Percentiles rank a stretch among this genome's conserved stretches.
phyloP scores from a whole-genome alignment of 805 yeast species.

The Metschnikowia cerradonensis region DNA sequence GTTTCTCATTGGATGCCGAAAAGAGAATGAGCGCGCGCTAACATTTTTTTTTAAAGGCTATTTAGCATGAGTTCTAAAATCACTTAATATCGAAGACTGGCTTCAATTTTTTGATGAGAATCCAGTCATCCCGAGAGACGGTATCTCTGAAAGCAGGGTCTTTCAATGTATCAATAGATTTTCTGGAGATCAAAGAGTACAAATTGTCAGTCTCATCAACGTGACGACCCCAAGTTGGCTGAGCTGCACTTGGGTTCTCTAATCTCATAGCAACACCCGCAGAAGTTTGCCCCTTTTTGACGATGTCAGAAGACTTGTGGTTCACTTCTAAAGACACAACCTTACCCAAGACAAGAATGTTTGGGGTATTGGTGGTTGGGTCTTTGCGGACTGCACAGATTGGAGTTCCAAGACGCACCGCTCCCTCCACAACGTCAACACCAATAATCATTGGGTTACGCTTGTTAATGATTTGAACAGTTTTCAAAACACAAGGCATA shows the following conservation, averaged over 20 bases:
- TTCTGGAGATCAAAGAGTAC: constrained; percentile 87
- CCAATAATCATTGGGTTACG: constrained; percentile 99
- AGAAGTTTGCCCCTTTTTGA: constrained; percentile 90
- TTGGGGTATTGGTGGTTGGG: constrained; percentile 75
- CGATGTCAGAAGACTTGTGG: constrained; percentile 75
- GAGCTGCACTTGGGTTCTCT: constrained; percentile 86
- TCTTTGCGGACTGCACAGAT: constrained; percentile 89
- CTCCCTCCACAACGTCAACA: constrained; percentile 93
- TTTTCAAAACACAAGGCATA: constrained; percentile 92
- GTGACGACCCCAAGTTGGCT: constrained; percentile 99
- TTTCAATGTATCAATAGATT: constrained; percentile 92
- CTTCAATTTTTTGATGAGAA: constrained; percentile 83
- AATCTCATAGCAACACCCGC: constrained; percentile 99
- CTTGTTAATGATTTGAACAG: constrained; percentile 94
- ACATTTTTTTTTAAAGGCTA: constrained; percentile 1
- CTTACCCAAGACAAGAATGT: constrained; percentile 73
- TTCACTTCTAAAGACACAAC: constrained; percentile 94
- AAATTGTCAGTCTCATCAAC: constrained; percentile 88
- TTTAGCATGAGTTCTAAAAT: not conserved
- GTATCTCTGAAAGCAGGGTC: constrained; percentile 96
- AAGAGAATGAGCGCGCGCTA: constrained; percentile 3
- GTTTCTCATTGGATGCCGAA: constrained; percentile 16
- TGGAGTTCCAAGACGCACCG: constrained; percentile 88
- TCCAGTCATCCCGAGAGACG: constrained; percentile 95
- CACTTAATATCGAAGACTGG: constrained; percentile 79